Base-by-base conservation (phyloP, 352 stramenopile genomes). In the Aphanomyces euteiches region DNA sequence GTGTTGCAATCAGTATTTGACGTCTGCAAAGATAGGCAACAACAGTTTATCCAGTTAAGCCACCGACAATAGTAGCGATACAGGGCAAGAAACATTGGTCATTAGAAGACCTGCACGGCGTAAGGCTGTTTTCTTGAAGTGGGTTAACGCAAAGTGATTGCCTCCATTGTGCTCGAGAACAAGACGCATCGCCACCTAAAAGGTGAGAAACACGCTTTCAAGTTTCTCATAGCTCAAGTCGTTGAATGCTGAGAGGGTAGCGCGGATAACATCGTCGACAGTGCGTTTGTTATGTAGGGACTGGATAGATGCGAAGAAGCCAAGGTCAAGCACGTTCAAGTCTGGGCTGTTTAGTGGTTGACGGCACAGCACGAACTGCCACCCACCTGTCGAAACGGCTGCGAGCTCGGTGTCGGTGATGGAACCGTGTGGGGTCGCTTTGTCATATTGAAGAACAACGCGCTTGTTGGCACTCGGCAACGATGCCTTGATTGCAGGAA, bases 151-250 rank as follows among this genome's bases (percentile, higher is more conserved):
- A 53, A 19, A 53, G 45, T 53, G 45, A 19, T 53, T 53, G 45
- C n/a, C 45, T 1, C 45, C 45, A 19, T 19, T 2, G 45, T 53
- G 45, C 45, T 53, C 45, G 45, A 53, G 45, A 53, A 53, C 45
- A 15, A 53, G 45, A 15, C 45, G 45, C 45, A 53, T 53, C 45
- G 2, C 45, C n/a, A 2, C 45, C 45, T 53, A 2, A 53, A 53
- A 53, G 45, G 13, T 53, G 28, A 28, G 28, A 28, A 28, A 28
- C 28, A 28, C 28, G 28, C 28, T 28, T 28, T 28, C 28, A 28
- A 53, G 45, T 19, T 53, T 53, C 45, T 53, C 45, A 19, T 53
- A 53, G 45, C n/a, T 53, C n/a, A 53, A 19, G 13, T 53, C 45
- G 45, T 53, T 19, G 45, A 53, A 53, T 53, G 13, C 45, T 19